Conservation (phyloP, 345 rosid species). For the Eucalyptus rudis region DNA sequence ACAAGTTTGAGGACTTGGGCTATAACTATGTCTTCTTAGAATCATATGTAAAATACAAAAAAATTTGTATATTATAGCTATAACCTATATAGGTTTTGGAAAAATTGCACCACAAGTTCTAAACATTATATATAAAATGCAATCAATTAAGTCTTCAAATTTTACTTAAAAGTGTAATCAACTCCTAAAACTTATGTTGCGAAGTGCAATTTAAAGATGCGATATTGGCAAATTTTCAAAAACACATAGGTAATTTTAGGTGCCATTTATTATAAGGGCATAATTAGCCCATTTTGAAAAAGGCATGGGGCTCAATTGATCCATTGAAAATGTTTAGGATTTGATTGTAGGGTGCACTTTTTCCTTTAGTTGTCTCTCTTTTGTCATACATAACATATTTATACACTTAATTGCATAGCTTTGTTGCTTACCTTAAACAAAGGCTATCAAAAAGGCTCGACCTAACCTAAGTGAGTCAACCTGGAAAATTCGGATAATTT, state of each 20-base stretch:
- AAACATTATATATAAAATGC: neutral
- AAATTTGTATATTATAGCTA: too few species aligned
- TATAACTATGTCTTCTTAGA: neutral
- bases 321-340: neutral
- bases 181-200: neutral
- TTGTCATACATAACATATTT: neutral
- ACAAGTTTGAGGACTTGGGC: neutral
- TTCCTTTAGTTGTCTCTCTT: neutral
- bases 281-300: neutral
- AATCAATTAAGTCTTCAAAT: too few species aligned
- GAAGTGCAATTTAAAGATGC: neutral
- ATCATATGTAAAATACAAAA: too few species aligned
- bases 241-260: neutral
- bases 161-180: neutral
- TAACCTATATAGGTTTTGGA: neutral
- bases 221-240: too few species aligned
- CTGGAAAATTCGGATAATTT: too few species aligned
- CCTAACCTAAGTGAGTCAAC: too few species aligned
- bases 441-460: too few species aligned
- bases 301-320: neutral
- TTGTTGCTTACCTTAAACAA: neutral
- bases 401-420: neutral
- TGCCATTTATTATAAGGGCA: neutral
- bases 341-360: neutral
- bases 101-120: neutral